Conservation (phyloP, 2,329 filamentous ascomycete genomes). For the Pyrenophora tritici-repentis region DNA sequence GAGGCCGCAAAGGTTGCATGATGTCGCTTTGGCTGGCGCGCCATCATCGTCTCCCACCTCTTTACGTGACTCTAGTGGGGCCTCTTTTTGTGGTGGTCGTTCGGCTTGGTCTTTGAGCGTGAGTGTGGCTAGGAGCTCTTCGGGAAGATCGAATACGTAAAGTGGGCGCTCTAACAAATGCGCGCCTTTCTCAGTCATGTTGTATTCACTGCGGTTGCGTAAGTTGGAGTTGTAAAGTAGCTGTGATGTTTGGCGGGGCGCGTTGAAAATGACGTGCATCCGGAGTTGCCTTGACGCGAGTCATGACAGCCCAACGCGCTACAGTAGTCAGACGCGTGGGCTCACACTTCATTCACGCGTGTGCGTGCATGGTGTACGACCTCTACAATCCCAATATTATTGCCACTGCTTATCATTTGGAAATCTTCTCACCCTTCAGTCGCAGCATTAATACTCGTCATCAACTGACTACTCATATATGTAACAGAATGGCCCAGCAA, state of each 20-base stretch:
- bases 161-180: conserved; percentile 46
- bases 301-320: neutral
- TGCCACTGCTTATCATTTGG: no score
- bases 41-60: conserved; percentile 35
- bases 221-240: neutral
- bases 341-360: no score
- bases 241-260: conserved; percentile 11
- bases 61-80: conserved; percentile 35
- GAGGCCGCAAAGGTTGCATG: conserved; percentile 80
- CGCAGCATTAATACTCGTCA: no score
- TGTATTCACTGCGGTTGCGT: neutral
- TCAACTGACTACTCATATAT: conserved; percentile 36
- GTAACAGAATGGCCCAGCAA: conserved; percentile 53
- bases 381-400: no score
- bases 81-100: conserved; percentile 15
- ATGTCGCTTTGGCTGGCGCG: conserved; percentile 63
- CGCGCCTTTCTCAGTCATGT: conserved; percentile 40
- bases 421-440: no score
- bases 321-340: neutral
- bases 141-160: conserved; percentile 78
- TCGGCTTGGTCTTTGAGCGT: conserved; percentile 56
- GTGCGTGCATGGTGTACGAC: no score
- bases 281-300: conserved; percentile 1
- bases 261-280: conserved; percentile 15
- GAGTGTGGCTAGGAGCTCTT: conserved; percentile 72